Percentiles rank a stretch among this genome's conserved stretches.
These are phyloP conservation scores for Solanum bulbocastanum DNA, from an alignment of 257 asterid species.

Conservation along the genomic window DNA sequence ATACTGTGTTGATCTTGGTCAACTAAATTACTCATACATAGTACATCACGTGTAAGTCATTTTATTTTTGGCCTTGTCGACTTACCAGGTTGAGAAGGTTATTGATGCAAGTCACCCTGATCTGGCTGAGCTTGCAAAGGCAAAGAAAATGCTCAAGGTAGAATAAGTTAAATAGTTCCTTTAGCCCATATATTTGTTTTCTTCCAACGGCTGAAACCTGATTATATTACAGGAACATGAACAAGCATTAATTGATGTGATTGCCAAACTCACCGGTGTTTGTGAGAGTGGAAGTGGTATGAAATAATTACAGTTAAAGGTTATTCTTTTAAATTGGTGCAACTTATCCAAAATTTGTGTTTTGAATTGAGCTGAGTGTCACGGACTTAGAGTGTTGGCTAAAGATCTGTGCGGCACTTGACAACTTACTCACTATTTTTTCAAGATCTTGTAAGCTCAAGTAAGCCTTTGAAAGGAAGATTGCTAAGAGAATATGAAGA, in stretches of 20 bases:
- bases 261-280: constrained; percentile 69
- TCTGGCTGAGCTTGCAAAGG: constrained; percentile 62
- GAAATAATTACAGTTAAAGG: neutral
- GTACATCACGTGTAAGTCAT: neutral
- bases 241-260: constrained; percentile 64
- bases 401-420: too few species aligned
- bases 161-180: neutral
- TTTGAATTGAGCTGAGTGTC: neutral
- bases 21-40: neutral
- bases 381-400: too few species aligned
- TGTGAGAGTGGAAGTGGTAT: constrained; percentile 59
- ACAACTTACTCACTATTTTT: too few species aligned
- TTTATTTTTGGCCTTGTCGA: neutral
- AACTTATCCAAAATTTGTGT: neutral
- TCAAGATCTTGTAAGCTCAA: too few species aligned
- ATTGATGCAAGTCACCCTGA: constrained; percentile 82
- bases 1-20: neutral
- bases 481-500: too few species aligned
- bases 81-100: constrained; percentile 75
- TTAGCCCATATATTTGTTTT: neutral
- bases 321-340: neutral
- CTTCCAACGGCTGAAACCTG: neutral
- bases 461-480: too few species aligned
- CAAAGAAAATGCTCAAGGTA: constrained; percentile 94
- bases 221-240: constrained; percentile 75